Evolutionary conservation across 495 filamentous ascomycete species (phyloP).

Genomic region (Xanthoparmelia taractica): DNA sequence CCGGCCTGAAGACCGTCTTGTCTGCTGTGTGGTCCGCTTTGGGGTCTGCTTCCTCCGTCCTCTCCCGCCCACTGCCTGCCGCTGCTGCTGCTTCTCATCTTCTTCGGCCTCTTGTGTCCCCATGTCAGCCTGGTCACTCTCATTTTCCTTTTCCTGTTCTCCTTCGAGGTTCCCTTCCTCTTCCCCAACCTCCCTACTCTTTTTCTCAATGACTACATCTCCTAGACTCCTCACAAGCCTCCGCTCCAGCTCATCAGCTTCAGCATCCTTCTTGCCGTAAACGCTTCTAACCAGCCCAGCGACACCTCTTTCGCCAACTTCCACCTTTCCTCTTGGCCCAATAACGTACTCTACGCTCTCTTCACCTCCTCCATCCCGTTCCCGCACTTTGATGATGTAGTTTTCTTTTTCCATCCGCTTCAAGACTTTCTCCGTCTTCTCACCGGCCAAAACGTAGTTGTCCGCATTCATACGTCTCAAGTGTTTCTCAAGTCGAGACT

Average conservation of each 20-base stretch:
- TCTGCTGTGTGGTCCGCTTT: conserved; percentile 16
- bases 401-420: conserved; percentile 70
- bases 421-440: conserved; percentile 68
- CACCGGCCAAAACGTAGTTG: conserved; percentile 58
- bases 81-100: conserved; percentile 11
- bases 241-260: conserved; percentile 28
- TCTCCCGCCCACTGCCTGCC: conserved; percentile 15
- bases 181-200: not conserved
- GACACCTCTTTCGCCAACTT: conserved; percentile 68
- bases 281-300: conserved; percentile 60
- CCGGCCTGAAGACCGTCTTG: conserved; percentile 13
- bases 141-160: conserved; percentile 15
- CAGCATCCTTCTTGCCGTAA: conserved; percentile 37
- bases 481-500: conserved; percentile 64
- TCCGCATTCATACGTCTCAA: conserved; percentile 69
- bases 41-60: conserved; percentile 25
- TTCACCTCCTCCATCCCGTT: conserved; percentile 57
- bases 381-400: conserved; percentile 68
- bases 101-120: conserved; percentile 12
- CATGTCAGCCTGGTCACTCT: conserved; percentile 3
- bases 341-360: conserved; percentile 70
- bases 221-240: conserved; percentile 42
- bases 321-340: conserved; percentile 76
- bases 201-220: conserved; percentile 37
- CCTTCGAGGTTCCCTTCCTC: conserved; percentile 17